Evolutionary conservation across 78 protist species (phyloP).

Genomic region (Dictyostelium firmibasis): DNA sequence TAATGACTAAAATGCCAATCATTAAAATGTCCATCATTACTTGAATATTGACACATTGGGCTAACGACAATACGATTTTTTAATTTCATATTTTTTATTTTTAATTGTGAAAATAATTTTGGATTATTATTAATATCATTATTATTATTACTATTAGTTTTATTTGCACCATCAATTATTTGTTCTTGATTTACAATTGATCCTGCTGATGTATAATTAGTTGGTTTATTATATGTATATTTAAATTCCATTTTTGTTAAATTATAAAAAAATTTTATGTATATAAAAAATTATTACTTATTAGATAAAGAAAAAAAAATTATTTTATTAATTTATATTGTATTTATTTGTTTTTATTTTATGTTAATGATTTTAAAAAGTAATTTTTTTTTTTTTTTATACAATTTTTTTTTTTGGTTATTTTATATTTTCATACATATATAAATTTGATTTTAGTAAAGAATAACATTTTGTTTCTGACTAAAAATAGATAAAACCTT

Average conservation of each 20-base stretch:
- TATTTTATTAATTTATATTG: not conserved
- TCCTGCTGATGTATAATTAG: not conserved
- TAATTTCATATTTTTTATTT: not conserved
- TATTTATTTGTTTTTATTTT: no score
- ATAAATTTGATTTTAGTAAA: not conserved
- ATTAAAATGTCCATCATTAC: conserved; percentile 27
- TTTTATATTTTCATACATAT: no score
- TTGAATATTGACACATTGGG: conserved; percentile 39
- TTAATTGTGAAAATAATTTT: conserved; percentile 10
- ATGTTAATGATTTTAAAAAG: not conserved
- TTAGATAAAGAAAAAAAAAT: no score
- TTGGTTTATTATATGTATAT: not conserved
- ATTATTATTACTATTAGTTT: not conserved
- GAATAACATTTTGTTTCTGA: not conserved
- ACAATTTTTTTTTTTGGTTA: no score
- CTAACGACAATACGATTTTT: conserved; percentile 53
- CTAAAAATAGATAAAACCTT: not conserved
- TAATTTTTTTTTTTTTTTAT: not conserved
- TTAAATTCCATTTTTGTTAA: not conserved
- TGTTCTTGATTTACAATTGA: not conserved
- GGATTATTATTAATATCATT: not conserved
- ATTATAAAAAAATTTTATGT: no score
- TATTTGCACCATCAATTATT: not conserved
- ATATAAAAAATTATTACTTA: not conserved
- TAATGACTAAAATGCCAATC: conserved; percentile 65